Conservation (phyloP, 495 filamentous ascomycete species). For the Immersiella caudata region DNA sequence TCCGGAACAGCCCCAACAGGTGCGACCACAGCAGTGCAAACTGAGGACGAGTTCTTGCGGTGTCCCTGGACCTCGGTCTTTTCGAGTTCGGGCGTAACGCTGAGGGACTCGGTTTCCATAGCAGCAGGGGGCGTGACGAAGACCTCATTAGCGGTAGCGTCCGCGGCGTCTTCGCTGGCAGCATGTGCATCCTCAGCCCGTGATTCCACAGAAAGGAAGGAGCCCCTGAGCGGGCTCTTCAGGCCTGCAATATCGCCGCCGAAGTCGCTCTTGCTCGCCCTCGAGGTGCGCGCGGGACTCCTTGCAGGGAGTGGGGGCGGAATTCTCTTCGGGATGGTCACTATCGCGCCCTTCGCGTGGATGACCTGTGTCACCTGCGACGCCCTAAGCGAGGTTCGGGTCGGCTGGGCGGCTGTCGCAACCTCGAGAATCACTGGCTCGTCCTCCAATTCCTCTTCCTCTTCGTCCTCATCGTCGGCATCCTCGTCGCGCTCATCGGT, state of each 20-base stretch:
- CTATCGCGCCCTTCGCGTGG: conserved; percentile 60
- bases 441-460: conserved; percentile 51
- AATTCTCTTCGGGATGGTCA: conserved; percentile 72
- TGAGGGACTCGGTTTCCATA: conserved; percentile 7
- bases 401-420: conserved; percentile 49
- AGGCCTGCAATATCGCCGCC: conserved; percentile 37
- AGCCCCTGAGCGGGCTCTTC: conserved; percentile 37
- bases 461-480: conserved; percentile 49
- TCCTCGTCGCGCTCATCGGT: conserved; percentile 40
- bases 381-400: conserved; percentile 56
- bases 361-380: conserved; percentile 45
- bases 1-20: conserved; percentile 15
- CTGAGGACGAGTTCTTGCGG: conserved; percentile 37
- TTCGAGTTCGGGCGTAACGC: neutral
- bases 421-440: conserved; percentile 57
- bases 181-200: conserved; percentile 12
- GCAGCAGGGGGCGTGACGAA: conserved; percentile 14
- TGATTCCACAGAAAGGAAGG: conserved; percentile 32
- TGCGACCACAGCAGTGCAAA: conserved; percentile 32
- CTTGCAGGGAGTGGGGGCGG: conserved; percentile 66
- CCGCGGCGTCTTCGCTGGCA: conserved; percentile 18
- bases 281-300: conserved; percentile 56
- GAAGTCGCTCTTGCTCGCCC: conserved; percentile 42
- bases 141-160: conserved; percentile 21
- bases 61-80: conserved; percentile 25